Conservation (phyloP, 495 filamentous ascomycete genomes). For the Xylaria longipes region DNA sequence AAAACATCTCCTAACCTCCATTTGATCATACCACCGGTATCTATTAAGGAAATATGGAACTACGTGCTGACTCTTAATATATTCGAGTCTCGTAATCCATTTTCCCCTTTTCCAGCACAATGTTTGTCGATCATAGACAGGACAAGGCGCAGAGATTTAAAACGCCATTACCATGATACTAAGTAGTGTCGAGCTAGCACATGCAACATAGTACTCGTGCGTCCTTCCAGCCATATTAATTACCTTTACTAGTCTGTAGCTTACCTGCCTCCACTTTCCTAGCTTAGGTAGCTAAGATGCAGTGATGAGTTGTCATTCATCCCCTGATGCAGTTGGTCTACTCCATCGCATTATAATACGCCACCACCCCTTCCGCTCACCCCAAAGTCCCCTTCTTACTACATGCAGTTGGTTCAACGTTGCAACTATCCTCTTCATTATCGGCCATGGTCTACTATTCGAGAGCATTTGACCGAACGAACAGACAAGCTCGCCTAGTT, state of each 20-base stretch:
- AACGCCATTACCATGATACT: background rate
- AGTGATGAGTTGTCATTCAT: slow-evolving; percentile 21
- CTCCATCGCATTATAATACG: slow-evolving; percentile 16
- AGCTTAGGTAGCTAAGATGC: slow-evolving; percentile 5
- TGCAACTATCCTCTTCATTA: slow-evolving; percentile 14
- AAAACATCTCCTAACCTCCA: background rate
- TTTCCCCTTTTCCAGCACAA: background rate
- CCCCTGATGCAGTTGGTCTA: slow-evolving; percentile 18
- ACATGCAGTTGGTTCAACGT: slow-evolving; percentile 29
- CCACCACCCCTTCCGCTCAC: slow-evolving; percentile 6
- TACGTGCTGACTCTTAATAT: background rate
- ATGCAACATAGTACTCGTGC: background rate
- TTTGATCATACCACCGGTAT: background rate
- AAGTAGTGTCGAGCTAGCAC: background rate
- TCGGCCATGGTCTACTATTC: background rate
- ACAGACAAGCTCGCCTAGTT: background rate
- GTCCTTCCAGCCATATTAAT: background rate
- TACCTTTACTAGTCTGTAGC: background rate
- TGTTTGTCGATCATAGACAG: background rate
- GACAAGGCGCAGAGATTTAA: background rate
- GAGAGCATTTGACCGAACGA: background rate
- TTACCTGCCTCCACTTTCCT: slow-evolving; percentile 12
- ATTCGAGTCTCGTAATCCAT: background rate
- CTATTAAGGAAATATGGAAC: background rate
- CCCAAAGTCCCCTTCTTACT: slow-evolving; percentile 11